These are phyloP conservation scores for Termitomyces heimii DNA, from an alignment of 768 basidiomycete genomes.

Conservation along the genomic window DNA sequence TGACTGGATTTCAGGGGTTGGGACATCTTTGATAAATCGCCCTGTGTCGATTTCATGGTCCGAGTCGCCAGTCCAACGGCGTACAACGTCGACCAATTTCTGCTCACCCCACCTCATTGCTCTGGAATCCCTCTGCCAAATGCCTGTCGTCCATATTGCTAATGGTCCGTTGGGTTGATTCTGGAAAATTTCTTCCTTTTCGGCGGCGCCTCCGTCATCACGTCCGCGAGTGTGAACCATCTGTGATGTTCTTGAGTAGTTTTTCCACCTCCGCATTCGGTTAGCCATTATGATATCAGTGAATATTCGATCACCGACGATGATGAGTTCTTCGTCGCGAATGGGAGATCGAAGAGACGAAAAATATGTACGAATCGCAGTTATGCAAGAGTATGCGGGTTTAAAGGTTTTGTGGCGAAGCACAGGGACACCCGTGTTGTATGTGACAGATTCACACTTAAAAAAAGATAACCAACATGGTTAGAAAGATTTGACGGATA, in stretches of 20 bases:
- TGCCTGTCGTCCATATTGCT: constrained; percentile 63
- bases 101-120: constrained; percentile 56
- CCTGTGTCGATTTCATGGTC: constrained; percentile 17
- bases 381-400: constrained; percentile 74
- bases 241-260: constrained; percentile 2
- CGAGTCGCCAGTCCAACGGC: constrained; percentile 30
- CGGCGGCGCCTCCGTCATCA: constrained; percentile 20
- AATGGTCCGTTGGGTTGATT: constrained; percentile 39
- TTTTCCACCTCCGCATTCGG: constrained; percentile 42
- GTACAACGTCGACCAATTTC: constrained; percentile 38
- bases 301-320: constrained; percentile 90
- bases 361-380: constrained; percentile 72
- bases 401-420: constrained; percentile 73
- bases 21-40: constrained; percentile 26
- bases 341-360: constrained; percentile 49
- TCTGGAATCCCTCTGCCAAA: constrained; percentile 65
- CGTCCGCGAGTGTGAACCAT: constrained; percentile 16
- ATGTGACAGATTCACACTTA: constrained; percentile 82
- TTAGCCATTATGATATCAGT: constrained; percentile 89
- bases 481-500: neutral
- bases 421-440: constrained; percentile 76
- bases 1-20: constrained; percentile 7
- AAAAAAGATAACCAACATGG: neutral
- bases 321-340: constrained; percentile 57
- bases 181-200: constrained; percentile 16